phyloP scores from a whole-genome alignment of 495 filamentous ascomycete genomes.

The Cryomyces antarcticus region DNA sequence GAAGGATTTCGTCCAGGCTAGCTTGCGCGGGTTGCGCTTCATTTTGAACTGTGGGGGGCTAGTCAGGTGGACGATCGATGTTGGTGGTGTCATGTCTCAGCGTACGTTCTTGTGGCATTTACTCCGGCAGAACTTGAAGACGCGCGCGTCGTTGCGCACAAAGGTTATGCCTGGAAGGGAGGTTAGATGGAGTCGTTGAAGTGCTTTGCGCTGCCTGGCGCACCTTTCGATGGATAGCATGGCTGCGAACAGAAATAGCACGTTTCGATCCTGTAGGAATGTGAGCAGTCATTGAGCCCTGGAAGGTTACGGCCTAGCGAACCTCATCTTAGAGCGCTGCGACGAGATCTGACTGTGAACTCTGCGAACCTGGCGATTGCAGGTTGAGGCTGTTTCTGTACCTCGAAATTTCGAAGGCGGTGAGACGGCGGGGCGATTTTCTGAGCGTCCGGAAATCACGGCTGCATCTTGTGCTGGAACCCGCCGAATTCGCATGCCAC shows the following conservation, averaged over 20 bases:
- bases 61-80: not conserved
- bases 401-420: too few species aligned
- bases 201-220: too few species aligned
- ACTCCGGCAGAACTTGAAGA: slow-evolving; percentile 55
- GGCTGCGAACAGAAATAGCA: slow-evolving; percentile 83
- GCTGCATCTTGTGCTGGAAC: too few species aligned
- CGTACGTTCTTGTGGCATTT: slow-evolving; percentile 80
- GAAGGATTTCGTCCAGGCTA: slow-evolving; percentile 22
- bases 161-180: slow-evolving; percentile 46
- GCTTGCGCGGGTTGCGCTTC: slow-evolving; percentile 69
- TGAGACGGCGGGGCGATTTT: too few species aligned
- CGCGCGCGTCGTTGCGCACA: slow-evolving; percentile 58
- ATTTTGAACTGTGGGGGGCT: slow-evolving; percentile 52
- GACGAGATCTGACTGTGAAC: too few species aligned
- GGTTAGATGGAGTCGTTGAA: not conserved
- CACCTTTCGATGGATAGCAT: slow-evolving; percentile 60
- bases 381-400: too few species aligned
- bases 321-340: too few species aligned
- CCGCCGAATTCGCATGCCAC: too few species aligned
- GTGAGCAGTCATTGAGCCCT: too few species aligned
- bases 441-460: too few species aligned
- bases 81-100: not conserved
- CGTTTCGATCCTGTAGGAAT: slow-evolving; percentile 61
- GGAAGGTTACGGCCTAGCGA: too few species aligned
- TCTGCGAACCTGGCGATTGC: too few species aligned